Conservation (phyloP, 2,329 filamentous ascomycete genomes). For the Calonectria multiphialidica region DNA sequence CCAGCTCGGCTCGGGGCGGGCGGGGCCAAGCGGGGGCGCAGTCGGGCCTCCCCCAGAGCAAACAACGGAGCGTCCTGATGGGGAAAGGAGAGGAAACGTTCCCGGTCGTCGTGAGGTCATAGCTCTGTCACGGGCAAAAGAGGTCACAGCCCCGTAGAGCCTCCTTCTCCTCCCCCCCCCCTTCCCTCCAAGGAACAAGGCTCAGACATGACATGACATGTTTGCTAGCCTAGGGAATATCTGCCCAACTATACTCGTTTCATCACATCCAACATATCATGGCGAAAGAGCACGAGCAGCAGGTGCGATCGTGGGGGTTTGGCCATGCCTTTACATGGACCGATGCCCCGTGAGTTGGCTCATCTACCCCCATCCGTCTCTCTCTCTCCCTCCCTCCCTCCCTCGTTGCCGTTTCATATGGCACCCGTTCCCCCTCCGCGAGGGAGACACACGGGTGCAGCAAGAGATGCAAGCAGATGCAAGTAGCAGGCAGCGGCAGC, state of each 20-base stretch:
- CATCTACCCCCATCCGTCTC: not conserved
- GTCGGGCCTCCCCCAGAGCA: conserved; percentile 7
- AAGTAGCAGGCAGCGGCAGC: not conserved
- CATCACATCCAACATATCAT: conserved; percentile 17
- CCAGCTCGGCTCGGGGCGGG: conserved; percentile 29
- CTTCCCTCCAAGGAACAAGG: not conserved
- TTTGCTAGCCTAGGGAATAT: not conserved
- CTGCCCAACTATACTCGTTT: not conserved
- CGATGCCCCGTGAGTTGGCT: conserved; percentile 72
- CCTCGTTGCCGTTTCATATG: not conserved
- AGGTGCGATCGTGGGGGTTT: conserved; percentile 79
- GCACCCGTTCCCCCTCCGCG: not conserved
- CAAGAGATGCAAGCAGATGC: not conserved
- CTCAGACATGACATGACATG: not conserved
- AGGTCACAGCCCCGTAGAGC: conserved; percentile 20
- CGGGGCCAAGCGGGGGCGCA: conserved; percentile 32
- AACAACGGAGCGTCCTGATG: conserved; percentile 4
- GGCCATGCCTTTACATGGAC: conserved; percentile 78
- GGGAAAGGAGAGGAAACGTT: not conserved
- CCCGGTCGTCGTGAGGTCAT: conserved; percentile 38
- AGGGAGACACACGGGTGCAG: not conserved
- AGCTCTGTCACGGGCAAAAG: conserved; percentile 7
- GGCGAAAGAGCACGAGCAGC: conserved; percentile 36
- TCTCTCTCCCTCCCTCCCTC: not conserved
- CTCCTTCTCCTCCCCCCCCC: not conserved